phyloP scores from a whole-genome alignment of 2,329 filamentous ascomycete species.

The Diaporthe sp. region DNA sequence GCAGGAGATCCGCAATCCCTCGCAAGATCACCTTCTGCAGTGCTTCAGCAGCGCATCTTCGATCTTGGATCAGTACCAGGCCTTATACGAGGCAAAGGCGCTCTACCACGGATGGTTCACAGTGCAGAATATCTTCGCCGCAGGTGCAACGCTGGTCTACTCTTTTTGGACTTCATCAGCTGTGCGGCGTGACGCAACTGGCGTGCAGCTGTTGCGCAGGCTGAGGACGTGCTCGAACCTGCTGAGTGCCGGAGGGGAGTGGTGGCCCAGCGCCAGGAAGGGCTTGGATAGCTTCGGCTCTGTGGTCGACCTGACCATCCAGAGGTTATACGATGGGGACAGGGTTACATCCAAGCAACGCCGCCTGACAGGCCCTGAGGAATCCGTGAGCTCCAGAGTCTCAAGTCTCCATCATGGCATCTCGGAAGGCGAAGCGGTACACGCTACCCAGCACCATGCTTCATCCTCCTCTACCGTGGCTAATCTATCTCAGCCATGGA shows the following conservation, averaged over 20 bases:
- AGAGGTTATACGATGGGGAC: background rate
- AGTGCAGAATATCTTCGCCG: slow-evolving; percentile 53
- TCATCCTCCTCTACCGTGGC: background rate
- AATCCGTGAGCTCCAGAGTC: background rate
- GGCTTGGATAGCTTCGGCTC: slow-evolving; percentile 48
- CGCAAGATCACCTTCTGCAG: background rate
- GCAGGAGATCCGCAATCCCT: background rate
- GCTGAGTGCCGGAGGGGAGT: slow-evolving; percentile 54
- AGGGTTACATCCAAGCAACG: background rate
- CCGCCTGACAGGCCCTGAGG: background rate
- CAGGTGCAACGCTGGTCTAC: slow-evolving; percentile 54
- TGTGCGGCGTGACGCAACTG: background rate
- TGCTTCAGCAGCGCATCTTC: slow-evolving; percentile 2
- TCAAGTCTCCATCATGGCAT: background rate
- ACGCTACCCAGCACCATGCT: background rate
- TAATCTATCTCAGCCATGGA: background rate
- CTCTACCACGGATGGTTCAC: slow-evolving; percentile 51
- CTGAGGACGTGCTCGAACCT: slow-evolving; percentile 51
- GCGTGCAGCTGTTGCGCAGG: slow-evolving; percentile 43
- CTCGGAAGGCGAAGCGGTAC: background rate
- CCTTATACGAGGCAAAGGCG: background rate
- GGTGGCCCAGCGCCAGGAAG: slow-evolving; percentile 53
- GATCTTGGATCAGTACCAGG: background rate
- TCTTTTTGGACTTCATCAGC: slow-evolving; percentile 49
- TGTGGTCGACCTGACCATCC: slow-evolving; percentile 45